Evolutionary conservation across 2,329 filamentous ascomycete genomes (phyloP), one percentile per base, ranked within the genome.

Genomic region (Geosmithia putterillii): DNA sequence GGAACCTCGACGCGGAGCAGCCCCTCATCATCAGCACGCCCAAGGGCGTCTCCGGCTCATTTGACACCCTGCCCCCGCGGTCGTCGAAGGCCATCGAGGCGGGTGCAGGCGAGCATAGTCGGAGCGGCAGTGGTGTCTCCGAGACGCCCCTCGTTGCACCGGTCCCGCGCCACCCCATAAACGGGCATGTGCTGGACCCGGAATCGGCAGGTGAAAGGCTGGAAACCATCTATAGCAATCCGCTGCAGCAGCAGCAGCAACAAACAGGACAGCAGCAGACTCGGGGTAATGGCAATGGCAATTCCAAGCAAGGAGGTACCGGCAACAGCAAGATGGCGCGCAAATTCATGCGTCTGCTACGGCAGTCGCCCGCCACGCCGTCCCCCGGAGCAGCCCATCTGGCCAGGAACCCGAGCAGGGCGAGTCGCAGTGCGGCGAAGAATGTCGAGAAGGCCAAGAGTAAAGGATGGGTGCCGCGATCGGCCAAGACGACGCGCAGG

Each of bases 11-110:
- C 17, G 52, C 70, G 21, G 73, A 77, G 34, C 68, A 70, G 43
- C 74, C 75, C 4, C 62, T 79, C 21, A 79, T 79, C 43, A 77
- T 79, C 54, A 79, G 74, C 55, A 79, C 75, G 3, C 74, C 74
- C 1, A 66, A 60, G 9, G 75, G 75, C 15, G 65, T 78, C 8
- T 60, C 65, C 0, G 74, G 74, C 3, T 71, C 68, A 1, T 74
- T 68, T 48, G 74, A 78, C 45, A 12, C 28, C 6, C 6, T 32
- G 10, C 28, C 51, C 59, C 2, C 67, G 69, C 2, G 52, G 52
- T 6, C 58, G 59, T 10, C 57, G 54, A 23, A 52, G 17, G 58
- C 59, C n/a, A 37, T 20, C 21, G 51, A 54, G 14, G 55, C 52
- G n/a, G n/a, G n/a, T n/a, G n/a, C n/a, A n/a, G n/a, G n/a, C n/a